Conservation (phyloP, 257 asterid genomes). For the Fraxinus anomala region DNA sequence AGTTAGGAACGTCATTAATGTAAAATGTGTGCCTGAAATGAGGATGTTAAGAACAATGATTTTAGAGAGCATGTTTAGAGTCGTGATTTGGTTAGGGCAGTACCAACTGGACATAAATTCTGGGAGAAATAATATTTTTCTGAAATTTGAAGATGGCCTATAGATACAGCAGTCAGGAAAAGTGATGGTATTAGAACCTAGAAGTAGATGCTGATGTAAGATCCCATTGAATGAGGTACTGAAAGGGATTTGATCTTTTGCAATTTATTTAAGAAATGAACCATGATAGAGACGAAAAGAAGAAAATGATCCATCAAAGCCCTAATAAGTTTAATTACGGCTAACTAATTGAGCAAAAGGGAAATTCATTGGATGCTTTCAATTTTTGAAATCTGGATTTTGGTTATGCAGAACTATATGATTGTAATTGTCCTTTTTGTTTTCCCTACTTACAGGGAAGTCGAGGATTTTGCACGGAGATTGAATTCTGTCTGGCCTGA, state of each 20-base stretch:
- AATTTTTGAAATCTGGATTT: neutral
- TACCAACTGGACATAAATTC: too few species aligned
- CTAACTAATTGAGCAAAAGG: neutral
- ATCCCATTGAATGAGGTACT: neutral
- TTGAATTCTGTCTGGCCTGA: constrained; percentile 88
- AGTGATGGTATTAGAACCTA: neutral
- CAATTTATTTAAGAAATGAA: neutral
- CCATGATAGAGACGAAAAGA: neutral
- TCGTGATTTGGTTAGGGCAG: neutral
- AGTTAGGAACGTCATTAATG: neutral
- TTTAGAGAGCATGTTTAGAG: neutral
- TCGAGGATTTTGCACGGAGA: constrained; percentile 96
- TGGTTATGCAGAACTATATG: neutral
- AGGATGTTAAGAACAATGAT: neutral
- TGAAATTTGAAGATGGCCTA: neutral
- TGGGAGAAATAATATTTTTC: too few species aligned
- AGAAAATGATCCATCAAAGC: neutral
- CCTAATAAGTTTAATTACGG: neutral
- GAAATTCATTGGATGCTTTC: neutral
- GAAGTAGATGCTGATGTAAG: neutral
- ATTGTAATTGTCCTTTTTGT: neutral
- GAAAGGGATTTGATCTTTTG: neutral
- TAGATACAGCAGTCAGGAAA: neutral
- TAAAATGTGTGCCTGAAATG: neutral
- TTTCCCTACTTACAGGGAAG: constrained; percentile 66